Conservation (phyloP, 2,329 filamentous ascomycete species). For the Pyrenophora seminiperda region DNA sequence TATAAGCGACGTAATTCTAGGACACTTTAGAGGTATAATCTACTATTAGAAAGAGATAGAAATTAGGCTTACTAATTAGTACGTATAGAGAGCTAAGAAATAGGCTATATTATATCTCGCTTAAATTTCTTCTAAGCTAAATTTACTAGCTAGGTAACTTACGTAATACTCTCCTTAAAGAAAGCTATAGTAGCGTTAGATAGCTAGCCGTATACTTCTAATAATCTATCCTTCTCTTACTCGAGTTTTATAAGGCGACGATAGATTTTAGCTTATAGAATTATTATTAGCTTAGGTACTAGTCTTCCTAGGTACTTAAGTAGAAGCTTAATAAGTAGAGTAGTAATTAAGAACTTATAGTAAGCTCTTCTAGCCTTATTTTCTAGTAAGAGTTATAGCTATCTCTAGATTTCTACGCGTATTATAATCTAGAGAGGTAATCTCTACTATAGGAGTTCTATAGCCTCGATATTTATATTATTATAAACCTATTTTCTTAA, state of each 20-base stretch:
- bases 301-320: slow-evolving; percentile 29
- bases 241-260: slow-evolving; percentile 64
- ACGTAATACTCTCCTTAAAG: slow-evolving; percentile 31
- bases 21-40: slow-evolving; percentile 19
- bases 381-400: slow-evolving; percentile 51
- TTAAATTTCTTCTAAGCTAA: slow-evolving; percentile 24
- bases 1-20: slow-evolving; percentile 12
- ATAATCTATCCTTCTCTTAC: slow-evolving; percentile 30
- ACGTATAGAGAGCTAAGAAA: slow-evolving; percentile 51
- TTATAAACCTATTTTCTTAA: slow-evolving; percentile 65
- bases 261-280: slow-evolving; percentile 58
- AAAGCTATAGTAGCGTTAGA: slow-evolving; percentile 4
- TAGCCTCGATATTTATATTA: slow-evolving; percentile 58
- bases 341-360: slow-evolving; percentile 63
- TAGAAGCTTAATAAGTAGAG: slow-evolving; percentile 55
- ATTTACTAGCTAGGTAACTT: slow-evolving; percentile 40
- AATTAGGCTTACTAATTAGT: slow-evolving; percentile 32
- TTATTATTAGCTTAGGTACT: slow-evolving; percentile 43
- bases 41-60: slow-evolving; percentile 29
- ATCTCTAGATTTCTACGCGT: slow-evolving; percentile 60
- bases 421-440: slow-evolving; percentile 65
- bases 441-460: slow-evolving; percentile 63
- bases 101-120: slow-evolving; percentile 37
- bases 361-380: slow-evolving; percentile 49
- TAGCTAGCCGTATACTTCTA: slow-evolving; percentile 7